Evolutionary conservation across 257 asterid species (phyloP).

Genomic region (Parsonsia alboflavescens): DNA sequence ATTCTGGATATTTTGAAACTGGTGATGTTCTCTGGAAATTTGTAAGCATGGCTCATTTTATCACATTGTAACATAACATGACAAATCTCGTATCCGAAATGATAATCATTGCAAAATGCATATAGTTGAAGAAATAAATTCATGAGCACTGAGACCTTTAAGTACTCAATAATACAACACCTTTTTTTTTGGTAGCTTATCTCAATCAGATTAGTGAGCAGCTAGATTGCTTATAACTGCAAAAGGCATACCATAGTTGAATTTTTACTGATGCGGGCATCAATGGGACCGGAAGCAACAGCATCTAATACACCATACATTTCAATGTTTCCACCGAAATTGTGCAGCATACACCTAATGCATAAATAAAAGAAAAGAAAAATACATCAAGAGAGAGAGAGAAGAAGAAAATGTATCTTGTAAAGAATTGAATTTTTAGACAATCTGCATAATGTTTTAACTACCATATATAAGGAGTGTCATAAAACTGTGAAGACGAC

Average conservation of each 20-base stretch:
- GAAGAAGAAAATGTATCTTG: neutral
- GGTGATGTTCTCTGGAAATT: neutral
- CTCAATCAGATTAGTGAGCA: neutral
- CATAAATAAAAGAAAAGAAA: conserved; percentile 11
- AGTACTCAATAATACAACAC: too few relatives aligned
- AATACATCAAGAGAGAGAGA: neutral
- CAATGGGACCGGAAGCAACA: conserved; percentile 90
- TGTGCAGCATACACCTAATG: conserved; percentile 97
- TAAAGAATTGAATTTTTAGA: neutral
- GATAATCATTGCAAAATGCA: neutral
- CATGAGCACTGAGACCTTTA: neutral
- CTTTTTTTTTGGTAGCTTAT: neutral
- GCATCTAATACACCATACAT: conserved; percentile 91
- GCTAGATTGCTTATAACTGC: neutral
- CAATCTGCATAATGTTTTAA: conserved; percentile 16
- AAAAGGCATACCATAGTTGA: conserved; percentile 67
- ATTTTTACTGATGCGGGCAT: conserved; percentile 74
- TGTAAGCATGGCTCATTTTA: too few relatives aligned
- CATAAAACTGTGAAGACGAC: conserved; percentile 81
- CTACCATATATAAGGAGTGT: conserved; percentile 91
- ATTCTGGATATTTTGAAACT: neutral
- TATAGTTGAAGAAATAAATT: neutral
- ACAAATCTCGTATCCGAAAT: neutral
- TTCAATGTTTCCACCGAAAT: conserved; percentile 96
- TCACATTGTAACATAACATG: neutral